Base-by-base conservation (phyloP, 106 monocot genomes). In the Dactylorhiza incarnata region DNA sequence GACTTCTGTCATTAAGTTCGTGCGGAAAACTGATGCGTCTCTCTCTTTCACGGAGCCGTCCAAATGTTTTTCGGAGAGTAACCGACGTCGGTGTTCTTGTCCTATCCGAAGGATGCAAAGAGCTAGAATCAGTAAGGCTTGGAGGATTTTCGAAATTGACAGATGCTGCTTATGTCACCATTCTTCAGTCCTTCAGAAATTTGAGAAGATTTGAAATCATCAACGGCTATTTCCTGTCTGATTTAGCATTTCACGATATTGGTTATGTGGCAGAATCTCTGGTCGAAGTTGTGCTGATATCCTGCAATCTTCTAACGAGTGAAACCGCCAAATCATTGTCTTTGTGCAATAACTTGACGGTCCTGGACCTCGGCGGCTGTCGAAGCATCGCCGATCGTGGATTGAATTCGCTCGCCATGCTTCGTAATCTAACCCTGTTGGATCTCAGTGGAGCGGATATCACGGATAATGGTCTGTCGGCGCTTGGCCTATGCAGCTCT, bases 141-240 rank as follows among this genome's bases (percentile, higher is more conserved):
- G 85, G 79, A 72, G 87, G 95, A n/a, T 95, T 95, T 75, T 86
- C 90, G 15, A 93, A 73, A 79, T 90, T 95, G 72, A 95, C 90
- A 9, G 95, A 95, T 95, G 92, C 92, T 26, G 92, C 92, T 12
- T 95, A 84, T 63, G 80, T 67, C 29, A 85, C 84, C n/a, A 55
- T 95, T 81, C 77, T 95, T 29, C 86, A 90, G 61, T 90, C 90
- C 24, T 90, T 86, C 80, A 87, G 68, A 48, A 85, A 79, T 11
- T 75, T 93, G 81, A 88, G 79, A 65, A 83, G 68, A 47, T 75
- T 93, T 79, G 90, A 96, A 76, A 77, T 96, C 54, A 77, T 82
- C 19, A 85, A 87, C 81, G 85, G 82, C 24, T 52, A 49, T 53
- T 83, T 73, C 68, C 75, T 96, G 75, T 89, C 95, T 19, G 93